A percentile compares a stretch with the other conserved stretches of the same genome.
Conservation (phyloP, 1,284 basidiomycete genomes). For the Phaffia rhodozyma region DNA sequence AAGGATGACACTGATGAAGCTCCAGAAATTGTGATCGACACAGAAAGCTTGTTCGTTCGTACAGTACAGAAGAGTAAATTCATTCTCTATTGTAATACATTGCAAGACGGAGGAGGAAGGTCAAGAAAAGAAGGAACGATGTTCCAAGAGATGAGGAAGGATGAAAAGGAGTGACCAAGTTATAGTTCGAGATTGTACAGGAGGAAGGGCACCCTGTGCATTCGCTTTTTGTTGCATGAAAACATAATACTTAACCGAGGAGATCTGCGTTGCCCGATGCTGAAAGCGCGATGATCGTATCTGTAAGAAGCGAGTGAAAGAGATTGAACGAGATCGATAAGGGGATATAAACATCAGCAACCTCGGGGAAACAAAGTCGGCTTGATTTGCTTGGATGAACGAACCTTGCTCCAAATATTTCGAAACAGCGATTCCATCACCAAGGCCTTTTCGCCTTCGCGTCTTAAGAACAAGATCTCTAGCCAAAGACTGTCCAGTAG, state of each 20-base stretch:
- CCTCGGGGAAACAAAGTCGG: not conserved
- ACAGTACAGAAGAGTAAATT: too few relatives aligned
- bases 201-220: not conserved
- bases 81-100: not conserved
- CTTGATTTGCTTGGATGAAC: slow-evolving; percentile 34
- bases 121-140: slow-evolving; percentile 31
- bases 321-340: not conserved
- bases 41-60: too few relatives aligned
- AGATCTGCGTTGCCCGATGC: slow-evolving; percentile 82
- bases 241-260: slow-evolving; percentile 42
- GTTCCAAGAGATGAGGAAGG: not conserved
- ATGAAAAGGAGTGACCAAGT: slow-evolving; percentile 2
- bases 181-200: slow-evolving; percentile 8
- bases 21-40: too few relatives aligned
- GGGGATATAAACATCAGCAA: not conserved
- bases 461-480: slow-evolving; percentile 93
- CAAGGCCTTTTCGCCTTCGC: slow-evolving; percentile 83
- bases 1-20: too few relatives aligned
- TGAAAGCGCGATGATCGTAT: slow-evolving; percentile 55
- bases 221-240: not conserved
- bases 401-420: slow-evolving; percentile 77
- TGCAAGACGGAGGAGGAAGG: slow-evolving; percentile 29
- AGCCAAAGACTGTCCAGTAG: slow-evolving; percentile 77
- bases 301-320: slow-evolving; percentile 7
- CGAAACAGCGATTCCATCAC: slow-evolving; percentile 83